Percentiles rank a stretch among this genome's conserved stretches.
Evolutionary conservation across 257 asterid species (phyloP).

Genomic region (Phtheirospermum japonicum): DNA sequence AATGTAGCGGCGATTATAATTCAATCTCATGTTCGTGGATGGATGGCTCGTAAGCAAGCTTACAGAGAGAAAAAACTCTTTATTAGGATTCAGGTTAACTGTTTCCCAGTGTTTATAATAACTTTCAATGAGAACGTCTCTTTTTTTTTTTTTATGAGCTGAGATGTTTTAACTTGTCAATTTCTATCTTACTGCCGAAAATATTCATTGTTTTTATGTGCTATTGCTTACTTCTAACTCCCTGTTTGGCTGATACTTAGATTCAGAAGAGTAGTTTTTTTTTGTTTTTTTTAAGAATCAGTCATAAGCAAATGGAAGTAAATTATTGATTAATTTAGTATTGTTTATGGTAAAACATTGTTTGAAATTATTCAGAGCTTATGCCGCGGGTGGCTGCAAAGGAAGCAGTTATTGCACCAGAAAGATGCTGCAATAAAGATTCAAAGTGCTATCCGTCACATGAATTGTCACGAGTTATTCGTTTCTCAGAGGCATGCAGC

Average conservation of each 20-base stretch:
- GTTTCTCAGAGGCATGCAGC: slow-evolving; percentile 48
- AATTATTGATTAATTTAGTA: not conserved
- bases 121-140: not conserved
- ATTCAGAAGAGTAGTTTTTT: not conserved
- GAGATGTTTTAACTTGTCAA: not conserved
- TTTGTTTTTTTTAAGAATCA: not conserved
- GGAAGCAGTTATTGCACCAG: slow-evolving; percentile 47
- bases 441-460: slow-evolving; percentile 55
- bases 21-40: slow-evolving; percentile 73
- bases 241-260: not conserved
- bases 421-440: slow-evolving; percentile 58
- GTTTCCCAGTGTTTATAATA: slow-evolving; percentile 1
- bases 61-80: slow-evolving; percentile 35
- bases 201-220: not conserved
- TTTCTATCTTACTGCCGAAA: not conserved
- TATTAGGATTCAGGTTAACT: slow-evolving; percentile 58
- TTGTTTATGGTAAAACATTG: not conserved
- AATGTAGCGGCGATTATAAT: slow-evolving; percentile 45
- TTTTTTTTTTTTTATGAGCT: not conserved
- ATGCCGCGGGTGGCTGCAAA: slow-evolving; percentile 65
- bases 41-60: slow-evolving; percentile 58
- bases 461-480: slow-evolving; percentile 43
- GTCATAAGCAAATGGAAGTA: not conserved
- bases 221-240: not conserved
- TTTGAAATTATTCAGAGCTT: slow-evolving; percentile 48